Conservation (phyloP, 495 filamentous ascomycete genomes). For the Talaromyces ruber region DNA sequence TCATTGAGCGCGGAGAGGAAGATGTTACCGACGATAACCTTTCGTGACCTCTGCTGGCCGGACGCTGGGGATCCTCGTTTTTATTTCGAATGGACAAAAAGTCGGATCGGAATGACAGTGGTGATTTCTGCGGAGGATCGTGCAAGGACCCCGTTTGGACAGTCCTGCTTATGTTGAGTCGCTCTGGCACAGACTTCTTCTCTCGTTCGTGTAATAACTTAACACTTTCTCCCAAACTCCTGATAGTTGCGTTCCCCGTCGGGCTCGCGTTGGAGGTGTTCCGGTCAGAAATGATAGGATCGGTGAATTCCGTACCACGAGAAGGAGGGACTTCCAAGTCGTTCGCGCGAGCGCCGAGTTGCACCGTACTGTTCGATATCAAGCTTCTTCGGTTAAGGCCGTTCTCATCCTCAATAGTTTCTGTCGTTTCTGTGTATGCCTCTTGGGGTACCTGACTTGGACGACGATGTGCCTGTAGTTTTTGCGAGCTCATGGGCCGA, state of each 20-base stretch:
- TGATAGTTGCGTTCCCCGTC: slow-evolving; percentile 52
- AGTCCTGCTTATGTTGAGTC: slow-evolving; percentile 47
- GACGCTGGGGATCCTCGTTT: slow-evolving; percentile 26
- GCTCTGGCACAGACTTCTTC: slow-evolving; percentile 43
- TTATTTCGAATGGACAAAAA: slow-evolving; percentile 51
- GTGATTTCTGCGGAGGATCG: slow-evolving; percentile 54
- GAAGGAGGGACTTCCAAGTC: slow-evolving; percentile 56
- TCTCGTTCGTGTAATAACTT: slow-evolving; percentile 55
- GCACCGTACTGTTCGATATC: slow-evolving; percentile 35
- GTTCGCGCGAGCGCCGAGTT: slow-evolving; percentile 29
- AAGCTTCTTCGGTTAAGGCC: slow-evolving; percentile 41
- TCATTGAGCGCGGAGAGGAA: slow-evolving; percentile 32
- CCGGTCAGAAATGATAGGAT: slow-evolving; percentile 50
- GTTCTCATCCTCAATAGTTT: slow-evolving; percentile 34
- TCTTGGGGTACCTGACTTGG: slow-evolving; percentile 43
- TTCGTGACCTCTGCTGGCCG: slow-evolving; percentile 55
- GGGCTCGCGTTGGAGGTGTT: slow-evolving; percentile 69
- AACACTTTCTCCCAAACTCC: slow-evolving; percentile 66
- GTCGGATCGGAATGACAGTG: slow-evolving; percentile 63
- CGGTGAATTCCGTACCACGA: slow-evolving; percentile 72
- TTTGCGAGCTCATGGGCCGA: slow-evolving; percentile 92
- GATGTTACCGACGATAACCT: slow-evolving; percentile 69
- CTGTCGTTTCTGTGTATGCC: slow-evolving; percentile 30
- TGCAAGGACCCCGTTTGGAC: slow-evolving; percentile 40
- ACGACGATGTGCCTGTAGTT: slow-evolving; percentile 77